phyloP scores from a whole-genome alignment of 2,329 filamentous ascomycete genomes.

The Penicillium sp. region DNA sequence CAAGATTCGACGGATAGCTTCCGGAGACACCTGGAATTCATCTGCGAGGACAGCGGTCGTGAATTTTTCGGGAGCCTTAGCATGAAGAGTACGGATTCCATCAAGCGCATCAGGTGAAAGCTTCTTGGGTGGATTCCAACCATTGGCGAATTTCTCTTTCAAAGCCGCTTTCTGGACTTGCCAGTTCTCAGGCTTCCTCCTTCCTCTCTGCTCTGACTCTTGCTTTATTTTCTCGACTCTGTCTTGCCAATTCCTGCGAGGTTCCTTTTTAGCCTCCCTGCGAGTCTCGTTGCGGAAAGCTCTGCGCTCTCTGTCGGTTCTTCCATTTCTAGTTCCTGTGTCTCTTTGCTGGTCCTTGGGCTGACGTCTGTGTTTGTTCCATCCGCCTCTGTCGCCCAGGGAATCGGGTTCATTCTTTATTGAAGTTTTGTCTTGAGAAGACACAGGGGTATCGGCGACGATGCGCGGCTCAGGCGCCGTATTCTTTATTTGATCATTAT shows the following conservation, averaged over 20 bases:
- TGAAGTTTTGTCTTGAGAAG: neutral
- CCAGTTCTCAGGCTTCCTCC: slow-evolving; percentile 59
- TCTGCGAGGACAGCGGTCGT: slow-evolving; percentile 70
- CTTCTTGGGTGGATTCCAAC: slow-evolving; percentile 80
- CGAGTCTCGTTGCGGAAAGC: slow-evolving; percentile 10
- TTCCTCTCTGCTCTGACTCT: slow-evolving; percentile 25
- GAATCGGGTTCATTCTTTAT: neutral
- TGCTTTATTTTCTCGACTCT: slow-evolving; percentile 8
- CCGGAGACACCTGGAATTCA: slow-evolving; percentile 81
- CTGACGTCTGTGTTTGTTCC: neutral
- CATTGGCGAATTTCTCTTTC: slow-evolving; percentile 71
- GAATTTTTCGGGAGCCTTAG: slow-evolving; percentile 73
- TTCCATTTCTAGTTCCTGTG: neutral
- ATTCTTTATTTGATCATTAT: neutral
- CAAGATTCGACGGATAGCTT: slow-evolving; percentile 83
- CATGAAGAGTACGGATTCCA: slow-evolving; percentile 81
- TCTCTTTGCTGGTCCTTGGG: neutral
- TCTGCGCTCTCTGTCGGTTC: slow-evolving; percentile 9
- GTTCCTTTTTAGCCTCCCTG: slow-evolving; percentile 1
- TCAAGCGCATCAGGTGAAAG: slow-evolving; percentile 88
- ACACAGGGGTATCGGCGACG: neutral
- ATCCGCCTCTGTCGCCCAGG: neutral
- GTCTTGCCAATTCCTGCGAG: slow-evolving; percentile 9
- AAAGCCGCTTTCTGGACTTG: slow-evolving; percentile 71
- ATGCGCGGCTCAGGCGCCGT: neutral